Conservation (phyloP, 768 basidiomycete genomes). For the Agrocybe praecox region DNA sequence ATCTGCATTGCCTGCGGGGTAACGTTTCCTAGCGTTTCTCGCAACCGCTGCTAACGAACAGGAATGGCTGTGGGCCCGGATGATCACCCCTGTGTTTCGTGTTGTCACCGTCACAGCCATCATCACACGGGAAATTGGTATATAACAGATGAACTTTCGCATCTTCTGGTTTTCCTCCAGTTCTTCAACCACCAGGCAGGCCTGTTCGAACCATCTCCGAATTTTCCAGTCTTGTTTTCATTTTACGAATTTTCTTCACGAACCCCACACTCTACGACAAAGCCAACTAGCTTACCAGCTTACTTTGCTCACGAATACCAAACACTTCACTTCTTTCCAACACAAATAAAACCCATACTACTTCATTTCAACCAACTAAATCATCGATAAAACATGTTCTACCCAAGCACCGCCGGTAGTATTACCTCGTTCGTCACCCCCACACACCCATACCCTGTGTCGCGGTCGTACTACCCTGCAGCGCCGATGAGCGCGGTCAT, state of each 20-base stretch:
- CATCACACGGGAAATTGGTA: conserved; percentile 11
- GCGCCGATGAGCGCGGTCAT: conserved; percentile 29
- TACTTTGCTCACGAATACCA: conserved; percentile 5
- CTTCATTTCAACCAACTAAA: conserved; percentile 5
- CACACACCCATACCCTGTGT: conserved; percentile 7
- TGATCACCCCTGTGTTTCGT: conserved; percentile 13
- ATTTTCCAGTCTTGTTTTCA: conserved; percentile 5
- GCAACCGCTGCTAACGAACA: neutral
- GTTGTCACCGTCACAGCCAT: conserved; percentile 11
- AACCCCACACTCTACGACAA: conserved; percentile 16
- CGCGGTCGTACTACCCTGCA: conserved; percentile 18
- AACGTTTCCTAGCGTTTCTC: neutral
- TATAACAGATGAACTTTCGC: conserved; percentile 12
- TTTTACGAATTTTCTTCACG: conserved; percentile 11
- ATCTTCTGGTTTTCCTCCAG: conserved; percentile 4
- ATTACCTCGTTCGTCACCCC: conserved; percentile 23
- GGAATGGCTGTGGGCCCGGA: neutral
- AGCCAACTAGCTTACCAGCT: conserved; percentile 5
- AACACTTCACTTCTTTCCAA: conserved; percentile 5
- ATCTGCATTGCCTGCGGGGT: neutral
- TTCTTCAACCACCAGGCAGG: conserved; percentile 26
- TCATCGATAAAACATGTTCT: conserved; percentile 21
- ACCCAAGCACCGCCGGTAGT: conserved; percentile 25
- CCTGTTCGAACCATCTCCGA: conserved; percentile 27
- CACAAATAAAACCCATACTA: conserved; percentile 11